Base-by-base conservation (phyloP, 805 yeast species). In the Spathaspora arborariae region DNA sequence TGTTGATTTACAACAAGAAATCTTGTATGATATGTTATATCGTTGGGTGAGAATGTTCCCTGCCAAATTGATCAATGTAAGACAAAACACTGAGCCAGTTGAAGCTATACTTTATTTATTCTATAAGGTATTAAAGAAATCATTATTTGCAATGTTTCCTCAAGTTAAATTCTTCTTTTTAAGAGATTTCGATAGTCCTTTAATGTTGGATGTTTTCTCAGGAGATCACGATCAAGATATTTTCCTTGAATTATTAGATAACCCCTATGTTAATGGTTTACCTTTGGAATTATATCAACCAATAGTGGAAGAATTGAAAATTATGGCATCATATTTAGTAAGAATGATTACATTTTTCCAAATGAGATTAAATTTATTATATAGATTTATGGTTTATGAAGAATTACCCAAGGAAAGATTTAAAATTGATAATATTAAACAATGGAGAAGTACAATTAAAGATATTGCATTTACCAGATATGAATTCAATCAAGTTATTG, bases 171-270 rank as follows among this genome's bases (percentile, higher is more conserved):
- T 63, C 48, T 67, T 65, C 53, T 68, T 65, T 45, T 48, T 70
- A 9, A 49, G 74, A 21, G 76, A 70, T 53, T 70, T 70, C 49
- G 74, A 68, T 49, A 56, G 64, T 44, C 74, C 76, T 2, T 57
- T 70, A 44, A 68, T 68, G 68, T 49, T 64, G 38, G 74, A 70
- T 42, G 66, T 69, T 4, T 65, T 60, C 43, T 55, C 51, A 9
- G 46, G 46, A 34, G 50, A 53, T 18, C 49, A 57, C 19, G 71
- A 63, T 42, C 46, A 46, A 7, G 62, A 60, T 18, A 57, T 67
- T 5, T 60, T 52, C 43, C 42, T 37, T 33, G 45, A 44, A 3
- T 58, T 56, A 35, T 51, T 67, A 26, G 62, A 56, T 20, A 33
- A 58, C 7, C 48, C 56, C 5, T 44, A 44, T 15, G 18, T 22